These are phyloP conservation scores for Escovopsis sp. DNA, from an alignment of 2,329 filamentous ascomycete genomes.

Conservation along the genomic window DNA sequence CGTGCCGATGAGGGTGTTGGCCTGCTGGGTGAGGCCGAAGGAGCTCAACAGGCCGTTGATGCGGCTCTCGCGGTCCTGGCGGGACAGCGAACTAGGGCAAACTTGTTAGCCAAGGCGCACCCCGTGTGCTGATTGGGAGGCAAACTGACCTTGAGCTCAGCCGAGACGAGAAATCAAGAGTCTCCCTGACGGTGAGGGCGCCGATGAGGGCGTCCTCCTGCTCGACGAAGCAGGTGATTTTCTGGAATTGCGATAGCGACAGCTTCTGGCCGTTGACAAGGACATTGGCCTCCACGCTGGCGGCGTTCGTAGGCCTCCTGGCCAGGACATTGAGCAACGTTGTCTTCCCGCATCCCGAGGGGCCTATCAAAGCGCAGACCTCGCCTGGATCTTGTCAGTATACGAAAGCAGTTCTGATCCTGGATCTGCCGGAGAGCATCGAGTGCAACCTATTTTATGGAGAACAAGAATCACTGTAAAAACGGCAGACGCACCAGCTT, in stretches of 20 bases:
- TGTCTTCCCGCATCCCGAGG: slow-evolving; percentile 61
- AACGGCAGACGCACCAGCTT: slow-evolving; percentile 33
- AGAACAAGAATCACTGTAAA: background rate
- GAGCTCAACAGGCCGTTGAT: slow-evolving; percentile 53
- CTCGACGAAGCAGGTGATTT: slow-evolving; percentile 65
- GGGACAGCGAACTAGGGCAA: slow-evolving; percentile 19
- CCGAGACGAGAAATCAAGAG: slow-evolving; percentile 61
- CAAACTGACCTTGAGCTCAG: slow-evolving; percentile 36
- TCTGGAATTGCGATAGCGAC: slow-evolving; percentile 41
- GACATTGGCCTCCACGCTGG: slow-evolving; percentile 23
- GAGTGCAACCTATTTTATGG: background rate
- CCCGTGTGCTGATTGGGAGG: too few species aligned
- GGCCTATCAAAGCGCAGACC: slow-evolving; percentile 70
- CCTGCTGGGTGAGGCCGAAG: slow-evolving; percentile 59
- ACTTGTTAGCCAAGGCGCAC: background rate
- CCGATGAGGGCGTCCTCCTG: slow-evolving; percentile 79
- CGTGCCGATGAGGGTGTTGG: slow-evolving; percentile 62
- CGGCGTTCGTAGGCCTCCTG: slow-evolving; percentile 31
- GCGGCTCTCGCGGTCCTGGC: slow-evolving; percentile 43
- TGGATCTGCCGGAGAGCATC: too few species aligned
- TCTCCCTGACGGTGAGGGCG: slow-evolving; percentile 66
- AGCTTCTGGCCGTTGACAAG: slow-evolving; percentile 46
- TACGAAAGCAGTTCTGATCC: background rate
- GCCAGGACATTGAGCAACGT: slow-evolving; percentile 72
- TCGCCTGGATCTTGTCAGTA: slow-evolving; percentile 33